These are phyloP conservation scores for Heterobasidion occidentale DNA, from an alignment of 1,284 basidiomycete genomes.

Conservation along the genomic window DNA sequence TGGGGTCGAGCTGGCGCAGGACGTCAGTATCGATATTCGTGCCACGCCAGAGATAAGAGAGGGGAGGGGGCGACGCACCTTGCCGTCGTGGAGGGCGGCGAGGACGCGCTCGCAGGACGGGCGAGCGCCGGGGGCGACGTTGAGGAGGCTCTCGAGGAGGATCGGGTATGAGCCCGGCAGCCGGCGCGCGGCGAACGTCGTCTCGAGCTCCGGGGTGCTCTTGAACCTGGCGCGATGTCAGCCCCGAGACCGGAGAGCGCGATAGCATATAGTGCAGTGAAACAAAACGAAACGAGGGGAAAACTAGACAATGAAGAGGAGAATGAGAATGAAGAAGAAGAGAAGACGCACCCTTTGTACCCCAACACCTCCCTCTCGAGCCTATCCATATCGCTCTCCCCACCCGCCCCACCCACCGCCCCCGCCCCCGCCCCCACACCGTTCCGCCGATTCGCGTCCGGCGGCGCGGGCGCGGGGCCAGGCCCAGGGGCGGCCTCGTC, in stretches of 20 bases:
- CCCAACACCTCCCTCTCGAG: conserved; percentile 69
- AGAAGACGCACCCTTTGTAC: conserved; percentile 58
- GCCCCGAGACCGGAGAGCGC: no score
- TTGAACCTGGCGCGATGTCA: conserved; percentile 46
- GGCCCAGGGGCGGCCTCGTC: background rate
- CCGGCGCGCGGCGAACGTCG: conserved; percentile 57
- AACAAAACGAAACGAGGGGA: background rate
- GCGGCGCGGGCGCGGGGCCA: background rate
- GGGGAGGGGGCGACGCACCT: conserved; percentile 29
- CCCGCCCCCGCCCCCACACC: background rate
- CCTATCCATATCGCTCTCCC: conserved; percentile 49
- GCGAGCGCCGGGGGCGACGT: conserved; percentile 48
- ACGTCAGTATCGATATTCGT: no score
- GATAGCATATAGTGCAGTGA: background rate
- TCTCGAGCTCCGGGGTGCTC: conserved; percentile 37
- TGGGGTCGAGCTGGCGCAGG: background rate
- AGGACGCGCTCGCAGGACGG: conserved; percentile 71
- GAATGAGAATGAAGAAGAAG: background rate
- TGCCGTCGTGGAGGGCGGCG: conserved; percentile 55
- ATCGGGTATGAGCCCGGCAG: conserved; percentile 64
- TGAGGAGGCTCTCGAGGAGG: conserved; percentile 65
- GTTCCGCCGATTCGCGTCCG: background rate
- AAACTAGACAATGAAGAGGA: no score
- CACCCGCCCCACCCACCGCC: conserved; percentile 22
- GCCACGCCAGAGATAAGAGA: no score